Percentiles rank a stretch among this genome's conserved stretches.
phyloP scores from a whole-genome alignment of 1,139 yeast species.

The Blastobotrys indianensis region DNA sequence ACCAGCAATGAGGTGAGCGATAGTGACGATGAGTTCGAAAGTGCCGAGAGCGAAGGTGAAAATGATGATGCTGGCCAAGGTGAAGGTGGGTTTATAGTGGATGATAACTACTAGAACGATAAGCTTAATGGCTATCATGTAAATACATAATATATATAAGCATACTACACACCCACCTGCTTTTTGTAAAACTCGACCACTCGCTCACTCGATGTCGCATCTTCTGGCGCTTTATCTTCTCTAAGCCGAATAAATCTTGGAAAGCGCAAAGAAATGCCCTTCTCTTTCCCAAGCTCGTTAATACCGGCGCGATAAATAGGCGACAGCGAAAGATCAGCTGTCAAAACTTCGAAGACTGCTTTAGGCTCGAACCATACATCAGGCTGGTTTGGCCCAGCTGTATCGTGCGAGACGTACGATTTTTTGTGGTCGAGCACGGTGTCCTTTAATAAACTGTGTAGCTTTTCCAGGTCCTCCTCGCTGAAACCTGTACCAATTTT shows the following conservation, averaged over 20 bases:
- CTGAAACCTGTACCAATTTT: conserved; percentile 97
- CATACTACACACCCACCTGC: conserved; percentile 38
- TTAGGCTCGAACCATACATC: conserved; percentile 97
- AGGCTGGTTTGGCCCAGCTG: conserved; percentile 51
- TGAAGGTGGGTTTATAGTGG: conserved; percentile 16
- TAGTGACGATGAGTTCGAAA: conserved; percentile 15
- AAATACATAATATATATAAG: not conserved
- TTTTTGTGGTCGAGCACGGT: conserved; percentile 66
- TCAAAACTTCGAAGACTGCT: conserved; percentile 78
- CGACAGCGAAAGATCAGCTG: conserved; percentile 89
- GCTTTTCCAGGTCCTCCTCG: conserved; percentile 65
- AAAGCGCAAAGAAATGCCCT: conserved; percentile 85
- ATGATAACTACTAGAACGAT: conserved; percentile 12
- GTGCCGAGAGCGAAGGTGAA: conserved; percentile 16
- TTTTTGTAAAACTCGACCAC: conserved; percentile 83
- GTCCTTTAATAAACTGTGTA: conserved; percentile 58
- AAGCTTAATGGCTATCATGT: not conserved
- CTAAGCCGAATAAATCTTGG: conserved; percentile 83
- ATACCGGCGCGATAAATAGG: conserved; percentile 91
- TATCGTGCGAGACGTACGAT: conserved; percentile 64
- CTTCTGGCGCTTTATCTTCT: conserved; percentile 83
- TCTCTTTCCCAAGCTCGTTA: conserved; percentile 74
- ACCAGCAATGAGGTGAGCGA: conserved; percentile 15
- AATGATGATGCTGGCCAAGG: conserved; percentile 15
- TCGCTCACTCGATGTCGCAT: conserved; percentile 84